Conservation (phyloP, 2,329 filamentous ascomycete species). For the Ophidiomyces ophidiicola region DNA sequence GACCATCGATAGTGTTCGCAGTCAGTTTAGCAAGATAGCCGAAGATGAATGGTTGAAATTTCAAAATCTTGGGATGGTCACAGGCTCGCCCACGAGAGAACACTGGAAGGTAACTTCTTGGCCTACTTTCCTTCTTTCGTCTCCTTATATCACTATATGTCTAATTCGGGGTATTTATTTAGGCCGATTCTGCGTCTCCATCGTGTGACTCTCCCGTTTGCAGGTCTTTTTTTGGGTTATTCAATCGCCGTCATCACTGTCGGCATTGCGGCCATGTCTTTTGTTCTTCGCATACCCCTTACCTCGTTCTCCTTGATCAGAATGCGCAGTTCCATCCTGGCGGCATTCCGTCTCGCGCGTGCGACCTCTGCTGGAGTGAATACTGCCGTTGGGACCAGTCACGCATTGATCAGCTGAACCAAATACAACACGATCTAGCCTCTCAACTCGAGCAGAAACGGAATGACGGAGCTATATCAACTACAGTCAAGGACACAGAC, state of each 20-base stretch:
- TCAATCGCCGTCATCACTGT: conserved; percentile 54
- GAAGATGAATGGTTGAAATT: conserved; percentile 43
- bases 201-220: conserved; percentile 48
- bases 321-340: conserved; percentile 51
- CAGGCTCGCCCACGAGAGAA: conserved; percentile 48
- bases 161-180: conserved; percentile 9
- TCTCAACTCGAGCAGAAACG: conserved; percentile 20
- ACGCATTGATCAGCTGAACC: conserved; percentile 39
- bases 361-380: conserved; percentile 49
- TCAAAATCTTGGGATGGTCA: conserved; percentile 43
- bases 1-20: conserved; percentile 32
- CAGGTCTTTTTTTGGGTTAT: conserved; percentile 47
- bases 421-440: conserved; percentile 33
- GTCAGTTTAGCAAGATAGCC: conserved; percentile 36
- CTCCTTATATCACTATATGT: background rate
- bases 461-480: conserved; percentile 7
- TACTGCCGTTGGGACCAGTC: conserved; percentile 46
- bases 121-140: background rate
- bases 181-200: conserved; percentile 47
- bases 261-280: conserved; percentile 55
- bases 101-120: conserved; percentile 51
- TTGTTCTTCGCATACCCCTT: conserved; percentile 47
- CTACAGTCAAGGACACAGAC: conserved; percentile 15
- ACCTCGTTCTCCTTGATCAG: conserved; percentile 50
- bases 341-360: conserved; percentile 44